Evolutionary conservation across 306 rosid species (phyloP).

Genomic region (Phaseolus lunatus): DNA sequence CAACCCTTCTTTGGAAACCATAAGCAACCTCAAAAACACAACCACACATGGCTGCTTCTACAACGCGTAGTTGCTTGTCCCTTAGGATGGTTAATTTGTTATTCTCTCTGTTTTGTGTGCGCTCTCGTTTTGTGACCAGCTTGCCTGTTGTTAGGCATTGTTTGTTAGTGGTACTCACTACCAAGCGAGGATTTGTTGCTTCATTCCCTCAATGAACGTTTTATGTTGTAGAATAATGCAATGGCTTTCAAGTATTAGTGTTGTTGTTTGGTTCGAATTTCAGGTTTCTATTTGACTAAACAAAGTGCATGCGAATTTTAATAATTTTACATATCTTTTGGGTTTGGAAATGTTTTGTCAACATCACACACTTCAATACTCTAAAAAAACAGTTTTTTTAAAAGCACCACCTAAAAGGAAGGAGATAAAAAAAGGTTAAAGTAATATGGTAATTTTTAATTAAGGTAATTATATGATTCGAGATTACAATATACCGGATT

Average conservation of each 20-base stretch:
- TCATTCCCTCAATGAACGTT: background rate
- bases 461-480: too few relatives aligned
- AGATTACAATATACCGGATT: too few relatives aligned
- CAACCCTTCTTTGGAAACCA: slow-evolving; percentile 88
- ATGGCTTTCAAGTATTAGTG: background rate
- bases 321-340: too few relatives aligned
- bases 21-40: slow-evolving; percentile 39
- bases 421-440: too few relatives aligned
- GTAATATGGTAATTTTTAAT: too few relatives aligned
- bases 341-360: background rate
- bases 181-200: background rate
- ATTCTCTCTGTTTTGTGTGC: background rate
- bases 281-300: too few relatives aligned
- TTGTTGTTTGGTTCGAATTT: background rate
- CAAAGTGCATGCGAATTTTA: too few relatives aligned
- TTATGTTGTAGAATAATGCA: background rate
- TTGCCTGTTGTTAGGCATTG: background rate
- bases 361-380: background rate
- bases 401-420: background rate
- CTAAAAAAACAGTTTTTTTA: too few relatives aligned
- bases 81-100: background rate
- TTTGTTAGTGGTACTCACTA: background rate
- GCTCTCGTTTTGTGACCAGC: background rate
- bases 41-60: background rate
- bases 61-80: background rate